Percentiles rank a stretch among this genome's conserved stretches.
Evolutionary conservation across 257 asterid species (phyloP).

Genomic region (Penstemon newberryi): DNA sequence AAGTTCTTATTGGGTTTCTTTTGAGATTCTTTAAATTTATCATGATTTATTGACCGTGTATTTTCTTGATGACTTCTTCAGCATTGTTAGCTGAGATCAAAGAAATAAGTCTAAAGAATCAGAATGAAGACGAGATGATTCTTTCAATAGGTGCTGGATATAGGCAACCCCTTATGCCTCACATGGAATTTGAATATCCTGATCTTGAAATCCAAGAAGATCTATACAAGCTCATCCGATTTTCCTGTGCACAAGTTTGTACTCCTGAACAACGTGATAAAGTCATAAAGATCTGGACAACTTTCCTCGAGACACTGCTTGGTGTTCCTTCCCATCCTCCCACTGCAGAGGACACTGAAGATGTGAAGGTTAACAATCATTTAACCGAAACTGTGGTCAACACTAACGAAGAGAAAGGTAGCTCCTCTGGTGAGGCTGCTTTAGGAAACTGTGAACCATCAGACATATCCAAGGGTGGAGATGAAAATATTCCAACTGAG

Average conservation of each 20-base stretch:
- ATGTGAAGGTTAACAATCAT: slow-evolving; percentile 32
- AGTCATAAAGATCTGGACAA: slow-evolving; percentile 79
- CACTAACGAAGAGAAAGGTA: slow-evolving; percentile 39
- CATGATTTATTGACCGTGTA: slow-evolving; percentile 22
- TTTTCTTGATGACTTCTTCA: slow-evolving; percentile 40
- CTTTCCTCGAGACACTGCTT: slow-evolving; percentile 71
- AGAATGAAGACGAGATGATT: slow-evolving; percentile 61
- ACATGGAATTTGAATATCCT: slow-evolving; percentile 67
- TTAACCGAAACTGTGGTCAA: slow-evolving; percentile 30
- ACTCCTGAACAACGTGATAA: slow-evolving; percentile 71
- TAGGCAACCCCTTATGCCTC: slow-evolving; percentile 58
- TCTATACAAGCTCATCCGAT: slow-evolving; percentile 67
- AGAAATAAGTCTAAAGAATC: slow-evolving; percentile 57
- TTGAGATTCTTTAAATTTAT: slow-evolving; percentile 9
- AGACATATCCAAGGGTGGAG: slow-evolving; percentile 36
- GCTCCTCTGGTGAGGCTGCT: slow-evolving; percentile 40
- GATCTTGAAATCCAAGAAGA: slow-evolving; percentile 86
- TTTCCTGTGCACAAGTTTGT: slow-evolving; percentile 78
- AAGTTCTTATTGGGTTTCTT: not conserved
- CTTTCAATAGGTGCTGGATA: slow-evolving; percentile 61
- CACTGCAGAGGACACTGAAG: slow-evolving; percentile 40
- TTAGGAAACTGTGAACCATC: slow-evolving; percentile 36
- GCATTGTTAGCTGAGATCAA: slow-evolving; percentile 79
- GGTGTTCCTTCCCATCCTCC: slow-evolving; percentile 57
- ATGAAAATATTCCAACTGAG: slow-evolving; percentile 35